Conservation (phyloP, 2,329 filamentous ascomycete genomes). For the Clathrospora elynae region DNA sequence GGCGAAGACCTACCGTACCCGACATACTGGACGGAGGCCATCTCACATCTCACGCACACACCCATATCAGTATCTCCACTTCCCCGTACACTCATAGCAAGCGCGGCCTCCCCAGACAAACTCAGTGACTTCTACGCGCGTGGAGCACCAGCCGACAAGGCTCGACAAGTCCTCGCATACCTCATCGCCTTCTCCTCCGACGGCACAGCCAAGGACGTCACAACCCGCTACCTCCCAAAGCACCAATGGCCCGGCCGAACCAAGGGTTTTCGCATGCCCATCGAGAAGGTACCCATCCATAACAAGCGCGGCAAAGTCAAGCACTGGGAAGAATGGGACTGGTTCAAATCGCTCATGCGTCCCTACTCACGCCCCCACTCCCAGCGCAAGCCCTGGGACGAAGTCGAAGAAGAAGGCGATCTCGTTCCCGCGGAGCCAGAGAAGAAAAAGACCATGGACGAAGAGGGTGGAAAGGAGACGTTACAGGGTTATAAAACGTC, state of each 20-base stretch:
- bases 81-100: constrained; percentile 54
- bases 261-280: constrained; percentile 77
- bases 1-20: constrained; percentile 82
- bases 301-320: constrained; percentile 78
- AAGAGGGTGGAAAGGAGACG: constrained; percentile 74
- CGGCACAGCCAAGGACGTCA: constrained; percentile 92
- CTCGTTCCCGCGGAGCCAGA: constrained; percentile 71
- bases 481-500: constrained; percentile 88
- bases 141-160: constrained; percentile 79
- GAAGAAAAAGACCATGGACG: constrained; percentile 67
- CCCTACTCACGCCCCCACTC: constrained; percentile 65
- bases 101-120: constrained; percentile 72
- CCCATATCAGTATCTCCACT: constrained; percentile 77
- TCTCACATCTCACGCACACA: constrained; percentile 79
- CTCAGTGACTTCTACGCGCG: constrained; percentile 79
- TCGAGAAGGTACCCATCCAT: constrained; percentile 81
- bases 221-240: constrained; percentile 83
- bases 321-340: constrained; percentile 78
- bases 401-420: constrained; percentile 77
- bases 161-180: constrained; percentile 89
- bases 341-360: constrained; percentile 82
- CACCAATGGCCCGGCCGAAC: constrained; percentile 85
- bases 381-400: constrained; percentile 71
- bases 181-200: constrained; percentile 81
- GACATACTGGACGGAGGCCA: constrained; percentile 90